Evolutionary conservation across 495 filamentous ascomycete genomes (phyloP), one percentile per base, ranked within the genome.

Genomic region (Parathielavia appendiculata): DNA sequence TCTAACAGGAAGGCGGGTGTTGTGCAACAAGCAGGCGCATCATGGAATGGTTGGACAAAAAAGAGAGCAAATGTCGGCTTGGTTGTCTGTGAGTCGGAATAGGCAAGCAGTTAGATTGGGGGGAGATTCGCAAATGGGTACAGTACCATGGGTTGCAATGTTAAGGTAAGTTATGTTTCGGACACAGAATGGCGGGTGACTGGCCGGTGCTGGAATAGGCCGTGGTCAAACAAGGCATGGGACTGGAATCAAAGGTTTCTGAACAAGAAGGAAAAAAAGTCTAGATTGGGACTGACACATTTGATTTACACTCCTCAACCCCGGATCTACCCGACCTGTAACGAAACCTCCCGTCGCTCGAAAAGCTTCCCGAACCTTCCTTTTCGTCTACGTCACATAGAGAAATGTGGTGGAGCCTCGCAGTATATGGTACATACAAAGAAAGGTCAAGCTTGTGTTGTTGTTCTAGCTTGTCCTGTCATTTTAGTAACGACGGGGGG

Each of bases 341-440:
- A 30, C 26, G 6, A 30, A 40, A 54, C 51, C 56, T 44, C 43
- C 57, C 51, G 39, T 43, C 36, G 44, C 44, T 47, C 19, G 43
- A 54, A 35, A 45, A 26, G 41, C 26, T 59, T 54, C 59, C 53
- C 51, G 51, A 56, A 43, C 51, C 62, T 65, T 68, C 66, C 61
- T 63, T 67, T 65, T 65, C 65, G 52, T 70, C 68, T 62, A 66
- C 63, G 60, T 60, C 53, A 64, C 49, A 69, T 61, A 70, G 69
- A 73, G 69, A 66, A 71, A 68, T 59, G 56, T 46, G 66, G 60
- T 63, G 62, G 68, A 61, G 57, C 69, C 68, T 72, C 70, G 64
- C 55, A 63, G 69, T 73, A 72, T 71, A 72, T 69, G 68, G 58
- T 77, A 78, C 76, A 77, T 69, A 68, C 69, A 71, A 49, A 66